Evolutionary conservation across 176 grass and related monocot genomes (phyloP).

Genomic region (Raddia guianensis): DNA sequence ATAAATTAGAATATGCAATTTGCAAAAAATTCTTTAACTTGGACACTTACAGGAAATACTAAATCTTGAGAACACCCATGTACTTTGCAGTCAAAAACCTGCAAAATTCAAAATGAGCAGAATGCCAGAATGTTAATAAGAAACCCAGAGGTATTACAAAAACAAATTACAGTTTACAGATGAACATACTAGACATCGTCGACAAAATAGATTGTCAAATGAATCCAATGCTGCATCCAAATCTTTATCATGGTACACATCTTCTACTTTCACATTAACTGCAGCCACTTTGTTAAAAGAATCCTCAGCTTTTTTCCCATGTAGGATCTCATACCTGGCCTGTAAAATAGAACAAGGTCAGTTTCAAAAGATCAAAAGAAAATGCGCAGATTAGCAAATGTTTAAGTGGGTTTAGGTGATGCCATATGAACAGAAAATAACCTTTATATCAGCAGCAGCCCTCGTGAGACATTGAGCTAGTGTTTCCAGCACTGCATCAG

Average conservation of each 20-base stretch:
- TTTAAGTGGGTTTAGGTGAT: conserved; percentile 5
- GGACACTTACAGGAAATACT: conserved; percentile 91
- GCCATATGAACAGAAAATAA: conserved; percentile 42
- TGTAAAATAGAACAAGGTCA: conserved; percentile 51
- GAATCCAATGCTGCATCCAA: conserved; percentile 96
- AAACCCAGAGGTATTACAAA: conserved; percentile 28
- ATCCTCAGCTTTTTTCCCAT: conserved; percentile 56
- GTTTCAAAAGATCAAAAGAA: conserved; percentile 18
- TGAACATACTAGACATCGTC: conserved; percentile 79
- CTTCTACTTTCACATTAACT: conserved; percentile 61
- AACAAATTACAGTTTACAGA: conserved; percentile 20
- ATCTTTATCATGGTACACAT: conserved; percentile 87
- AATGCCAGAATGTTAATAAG: conserved; percentile 41
- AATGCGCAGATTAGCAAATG: conserved; percentile 36
- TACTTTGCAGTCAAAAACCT: conserved; percentile 98
- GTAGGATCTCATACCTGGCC: conserved; percentile 74
- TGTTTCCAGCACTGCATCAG: conserved; percentile 69
- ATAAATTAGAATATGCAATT: conserved; percentile 35
- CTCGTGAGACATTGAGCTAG: conserved; percentile 65
- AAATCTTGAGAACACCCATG: conserved; percentile 97
- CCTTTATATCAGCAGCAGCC: conserved; percentile 81
- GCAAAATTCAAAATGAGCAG: conserved; percentile 34
- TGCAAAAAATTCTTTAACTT: conserved; percentile 40
- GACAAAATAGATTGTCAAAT: conserved; percentile 97
- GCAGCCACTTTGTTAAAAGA: conserved; percentile 53